Conservation (phyloP, 148 eudicot genomes). For the Linanthus parryae region DNA sequence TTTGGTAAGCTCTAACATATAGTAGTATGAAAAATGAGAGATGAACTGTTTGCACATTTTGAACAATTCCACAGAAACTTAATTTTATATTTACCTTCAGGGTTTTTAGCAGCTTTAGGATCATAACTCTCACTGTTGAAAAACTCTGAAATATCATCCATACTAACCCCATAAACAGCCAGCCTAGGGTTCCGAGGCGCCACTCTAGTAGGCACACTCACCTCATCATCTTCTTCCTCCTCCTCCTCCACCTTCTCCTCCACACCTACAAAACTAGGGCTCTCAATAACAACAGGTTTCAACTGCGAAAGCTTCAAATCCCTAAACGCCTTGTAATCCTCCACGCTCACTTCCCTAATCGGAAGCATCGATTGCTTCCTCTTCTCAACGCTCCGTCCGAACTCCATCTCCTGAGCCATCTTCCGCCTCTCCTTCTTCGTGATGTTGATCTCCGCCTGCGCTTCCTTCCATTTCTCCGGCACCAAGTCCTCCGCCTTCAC, state of each 20-base stretch:
- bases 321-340: conserved; percentile 38
- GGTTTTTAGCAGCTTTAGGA: conserved; percentile 27
- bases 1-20: too few relatives aligned
- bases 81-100: conserved; percentile 49
- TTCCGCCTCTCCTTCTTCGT: conserved; percentile 80
- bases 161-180: conserved; percentile 76
- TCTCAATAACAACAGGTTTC: conserved; percentile 60
- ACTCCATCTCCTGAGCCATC: conserved; percentile 58
- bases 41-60: too few relatives aligned
- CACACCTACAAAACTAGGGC: conserved; percentile 19
- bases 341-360: conserved; percentile 20
- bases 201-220: conserved; percentile 31
- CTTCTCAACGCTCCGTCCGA: conserved; percentile 44
- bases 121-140: conserved; percentile 58
- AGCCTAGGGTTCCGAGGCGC: conserved; percentile 65
- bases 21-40: too few relatives aligned
- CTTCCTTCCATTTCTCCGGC: conserved; percentile 64
- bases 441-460: conserved; percentile 55
- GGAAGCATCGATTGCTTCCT: conserved; percentile 36
- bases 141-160: conserved; percentile 74
- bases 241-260: conserved; percentile 8
- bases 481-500: conserved; percentile 47
- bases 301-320: conserved; percentile 51
- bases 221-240: conserved; percentile 4
- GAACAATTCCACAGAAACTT: too few relatives aligned